Conservation (phyloP, 2,329 filamentous ascomycete genomes). For the Paracoccidioides lutzii region DNA sequence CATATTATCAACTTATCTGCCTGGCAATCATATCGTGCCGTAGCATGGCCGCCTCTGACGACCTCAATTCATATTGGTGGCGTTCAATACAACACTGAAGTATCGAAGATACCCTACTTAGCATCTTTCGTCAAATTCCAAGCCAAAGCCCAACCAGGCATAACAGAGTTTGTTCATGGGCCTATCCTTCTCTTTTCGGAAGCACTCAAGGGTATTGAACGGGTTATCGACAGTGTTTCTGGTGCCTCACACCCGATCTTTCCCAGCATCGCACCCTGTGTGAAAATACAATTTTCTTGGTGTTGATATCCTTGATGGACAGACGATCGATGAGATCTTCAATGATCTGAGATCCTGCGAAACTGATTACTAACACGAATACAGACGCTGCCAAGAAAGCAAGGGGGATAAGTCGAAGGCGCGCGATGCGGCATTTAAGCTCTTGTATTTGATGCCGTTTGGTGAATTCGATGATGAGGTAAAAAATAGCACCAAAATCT, state of each 20-base stretch:
- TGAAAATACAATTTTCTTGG: background rate
- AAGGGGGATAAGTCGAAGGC: background rate
- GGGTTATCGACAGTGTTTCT: background rate
- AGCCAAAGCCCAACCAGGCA: background rate
- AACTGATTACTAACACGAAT: background rate
- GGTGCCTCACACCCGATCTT: background rate
- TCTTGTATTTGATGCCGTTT: background rate
- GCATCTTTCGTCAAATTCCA: background rate
- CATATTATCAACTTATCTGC: too few species aligned
- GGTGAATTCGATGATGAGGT: background rate
- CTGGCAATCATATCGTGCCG: background rate
- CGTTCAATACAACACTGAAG: background rate
- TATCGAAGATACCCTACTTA: background rate
- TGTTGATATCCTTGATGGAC: background rate
- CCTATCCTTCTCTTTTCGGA: background rate
- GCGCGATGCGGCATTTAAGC: background rate
- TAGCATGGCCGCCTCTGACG: background rate
- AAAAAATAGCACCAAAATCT: background rate
- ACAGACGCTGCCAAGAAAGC: background rate
- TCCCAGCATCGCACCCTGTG: background rate
- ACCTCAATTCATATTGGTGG: constrained; percentile 5
- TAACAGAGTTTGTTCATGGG: background rate
- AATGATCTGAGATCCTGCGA: background rate
- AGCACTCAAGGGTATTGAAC: background rate
- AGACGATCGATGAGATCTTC: background rate